Conservation (phyloP, 192 early-diverging fungal species). For the Radiomyces spectabilis region DNA sequence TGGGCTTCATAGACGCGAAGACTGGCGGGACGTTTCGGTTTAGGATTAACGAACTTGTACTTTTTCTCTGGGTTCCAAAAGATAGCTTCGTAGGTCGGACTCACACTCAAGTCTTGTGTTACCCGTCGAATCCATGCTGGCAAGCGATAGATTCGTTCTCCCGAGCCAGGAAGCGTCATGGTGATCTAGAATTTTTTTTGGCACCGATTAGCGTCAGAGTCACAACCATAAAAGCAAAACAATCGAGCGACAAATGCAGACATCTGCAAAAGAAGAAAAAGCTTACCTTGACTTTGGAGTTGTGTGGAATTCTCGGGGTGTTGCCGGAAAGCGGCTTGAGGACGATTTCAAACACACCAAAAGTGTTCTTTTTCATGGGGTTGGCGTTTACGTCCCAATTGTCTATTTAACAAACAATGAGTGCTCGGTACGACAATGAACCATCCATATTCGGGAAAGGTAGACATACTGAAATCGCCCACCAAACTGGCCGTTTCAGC, state of each 20-base stretch:
- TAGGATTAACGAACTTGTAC: constrained; percentile 74
- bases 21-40: constrained; percentile 55
- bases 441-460: neutral
- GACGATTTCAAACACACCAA: constrained; percentile 74
- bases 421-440: neutral
- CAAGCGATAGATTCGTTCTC: constrained; percentile 79
- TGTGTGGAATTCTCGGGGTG: constrained; percentile 74
- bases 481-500: constrained; percentile 70
- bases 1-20: constrained; percentile 93
- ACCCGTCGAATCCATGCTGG: constrained; percentile 86
- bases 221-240: no score
- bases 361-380: constrained; percentile 72
- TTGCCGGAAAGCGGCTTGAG: constrained; percentile 57
- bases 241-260: neutral
- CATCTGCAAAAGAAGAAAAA: neutral
- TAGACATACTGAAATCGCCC: constrained; percentile 85
- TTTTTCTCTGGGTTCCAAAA: constrained; percentile 87
- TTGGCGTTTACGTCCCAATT: constrained; percentile 74
- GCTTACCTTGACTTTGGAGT: constrained; percentile 77
- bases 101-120: constrained; percentile 74
- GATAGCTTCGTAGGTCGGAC: constrained; percentile 82
- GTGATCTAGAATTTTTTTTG: no score
- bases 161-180: constrained; percentile 57
- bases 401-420: constrained; percentile 43
- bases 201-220: no score